Evolutionary conservation across 805 yeast genomes (phyloP).

Genomic region (Wickerhamiella shivajii): DNA sequence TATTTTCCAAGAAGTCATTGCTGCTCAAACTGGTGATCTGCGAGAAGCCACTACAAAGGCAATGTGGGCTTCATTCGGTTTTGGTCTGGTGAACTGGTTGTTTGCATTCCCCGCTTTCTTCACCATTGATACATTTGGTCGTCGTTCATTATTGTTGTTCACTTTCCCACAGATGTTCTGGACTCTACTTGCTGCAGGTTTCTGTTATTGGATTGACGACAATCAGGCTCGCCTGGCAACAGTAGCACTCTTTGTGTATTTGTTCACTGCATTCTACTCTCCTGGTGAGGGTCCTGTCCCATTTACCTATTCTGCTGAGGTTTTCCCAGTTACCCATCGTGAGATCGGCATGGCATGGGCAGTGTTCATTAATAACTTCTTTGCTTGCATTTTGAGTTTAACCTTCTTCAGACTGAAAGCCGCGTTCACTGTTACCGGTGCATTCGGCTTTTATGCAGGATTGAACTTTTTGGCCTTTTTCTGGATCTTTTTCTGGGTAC

Average conservation of each 20-base stretch:
- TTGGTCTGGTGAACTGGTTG: slow-evolving; percentile 64
- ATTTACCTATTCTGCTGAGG: slow-evolving; percentile 68
- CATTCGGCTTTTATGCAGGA: slow-evolving; percentile 78
- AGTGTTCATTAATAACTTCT: slow-evolving; percentile 37
- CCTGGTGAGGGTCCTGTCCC: slow-evolving; percentile 87
- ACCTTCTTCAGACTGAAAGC: slow-evolving; percentile 64
- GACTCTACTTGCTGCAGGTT: slow-evolving; percentile 36
- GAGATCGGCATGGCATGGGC: slow-evolving; percentile 20
- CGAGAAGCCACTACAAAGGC: slow-evolving; percentile 43
- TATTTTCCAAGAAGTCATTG: slow-evolving; percentile 38
- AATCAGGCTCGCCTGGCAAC: slow-evolving; percentile 43
- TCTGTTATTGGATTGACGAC: slow-evolving; percentile 54
- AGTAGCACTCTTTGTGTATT: slow-evolving; percentile 57
- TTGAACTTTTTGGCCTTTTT: slow-evolving; percentile 68
- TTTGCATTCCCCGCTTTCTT: slow-evolving; percentile 75
- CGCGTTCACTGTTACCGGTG: slow-evolving; percentile 67
- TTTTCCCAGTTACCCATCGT: slow-evolving; percentile 17
- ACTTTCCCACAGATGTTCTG: slow-evolving; percentile 49
- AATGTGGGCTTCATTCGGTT: slow-evolving; percentile 71
- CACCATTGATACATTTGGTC: slow-evolving; percentile 65
- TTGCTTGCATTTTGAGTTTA: slow-evolving; percentile 46
- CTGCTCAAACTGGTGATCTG: slow-evolving; percentile 29
- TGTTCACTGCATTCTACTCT: slow-evolving; percentile 60
- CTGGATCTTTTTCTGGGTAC: slow-evolving; percentile 36
- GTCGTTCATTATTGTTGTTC: slow-evolving; percentile 42